Evolutionary conservation across 192 early-diverging fungal species (phyloP).

Genomic region (Haplosporangium gracile): DNA sequence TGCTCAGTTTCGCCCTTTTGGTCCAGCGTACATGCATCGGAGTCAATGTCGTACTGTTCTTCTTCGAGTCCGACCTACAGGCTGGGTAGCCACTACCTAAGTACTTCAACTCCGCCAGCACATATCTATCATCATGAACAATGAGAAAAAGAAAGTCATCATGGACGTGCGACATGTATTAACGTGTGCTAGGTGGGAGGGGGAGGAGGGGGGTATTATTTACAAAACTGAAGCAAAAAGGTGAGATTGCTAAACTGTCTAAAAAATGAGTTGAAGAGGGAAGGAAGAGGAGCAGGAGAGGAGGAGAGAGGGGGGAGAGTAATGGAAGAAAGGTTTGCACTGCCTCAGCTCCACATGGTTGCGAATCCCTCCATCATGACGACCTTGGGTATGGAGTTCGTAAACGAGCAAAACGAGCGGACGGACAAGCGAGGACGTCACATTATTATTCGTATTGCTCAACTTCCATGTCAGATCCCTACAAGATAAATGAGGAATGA

Average conservation of each 20-base stretch:
- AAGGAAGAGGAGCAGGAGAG: neutral
- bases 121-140: neutral
- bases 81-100: neutral
- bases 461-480: conserved; percentile 16
- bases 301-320: neutral
- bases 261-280: neutral
- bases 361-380: neutral
- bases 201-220: conserved; percentile 19
- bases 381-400: conserved; percentile 3
- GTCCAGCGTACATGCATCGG: neutral
- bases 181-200: neutral
- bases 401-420: neutral
- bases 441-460: neutral
- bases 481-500: neutral
- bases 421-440: neutral
- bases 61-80: neutral
- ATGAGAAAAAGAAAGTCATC: neutral
- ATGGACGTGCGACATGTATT: neutral
- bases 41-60: neutral
- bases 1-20: neutral
- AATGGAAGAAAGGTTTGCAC: neutral
- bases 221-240: conserved; percentile 10
- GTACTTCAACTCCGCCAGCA: neutral
- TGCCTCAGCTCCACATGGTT: neutral
- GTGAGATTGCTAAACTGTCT: neutral